phyloP scores from a whole-genome alignment of 768 basidiomycete genomes.

The Amanita inopinata region DNA sequence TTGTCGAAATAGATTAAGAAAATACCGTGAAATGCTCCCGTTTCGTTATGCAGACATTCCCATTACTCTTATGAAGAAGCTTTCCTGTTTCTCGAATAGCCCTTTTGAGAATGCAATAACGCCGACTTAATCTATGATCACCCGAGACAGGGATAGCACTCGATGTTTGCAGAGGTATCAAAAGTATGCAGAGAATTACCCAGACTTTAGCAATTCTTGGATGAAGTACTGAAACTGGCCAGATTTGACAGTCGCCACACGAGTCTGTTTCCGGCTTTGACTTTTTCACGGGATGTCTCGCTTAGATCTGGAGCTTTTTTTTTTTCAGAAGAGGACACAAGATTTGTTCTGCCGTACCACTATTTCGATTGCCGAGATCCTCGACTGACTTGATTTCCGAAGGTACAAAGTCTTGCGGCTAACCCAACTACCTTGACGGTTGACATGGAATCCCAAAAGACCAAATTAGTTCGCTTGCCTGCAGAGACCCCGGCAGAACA shows the following conservation, averaged over 20 bases:
- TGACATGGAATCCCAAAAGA: background rate
- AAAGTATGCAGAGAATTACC: too few relatives aligned
- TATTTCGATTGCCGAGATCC: constrained; percentile 6
- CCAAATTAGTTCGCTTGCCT: background rate
- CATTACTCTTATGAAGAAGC: constrained; percentile 5
- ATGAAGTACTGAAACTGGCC: too few relatives aligned
- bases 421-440: background rate
- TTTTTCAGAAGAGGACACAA: background rate
- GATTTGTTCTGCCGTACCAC: background rate
- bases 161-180: too few relatives aligned
- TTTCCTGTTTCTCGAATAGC: too few relatives aligned
- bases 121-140: too few relatives aligned
- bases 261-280: too few relatives aligned
- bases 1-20: constrained; percentile 1
- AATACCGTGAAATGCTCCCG: constrained; percentile 6
- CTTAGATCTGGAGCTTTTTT: too few relatives aligned
- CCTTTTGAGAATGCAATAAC: too few relatives aligned
- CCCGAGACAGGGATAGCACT: too few relatives aligned
- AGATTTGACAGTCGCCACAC: too few relatives aligned
- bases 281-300: too few relatives aligned
- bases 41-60: constrained; percentile 4
- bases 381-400: constrained; percentile 1
- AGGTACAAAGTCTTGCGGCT: background rate
- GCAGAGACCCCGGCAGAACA: background rate
- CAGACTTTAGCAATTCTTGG: too few relatives aligned